Conservation (phyloP, 257 asterid species). For the Ballota nigra region DNA sequence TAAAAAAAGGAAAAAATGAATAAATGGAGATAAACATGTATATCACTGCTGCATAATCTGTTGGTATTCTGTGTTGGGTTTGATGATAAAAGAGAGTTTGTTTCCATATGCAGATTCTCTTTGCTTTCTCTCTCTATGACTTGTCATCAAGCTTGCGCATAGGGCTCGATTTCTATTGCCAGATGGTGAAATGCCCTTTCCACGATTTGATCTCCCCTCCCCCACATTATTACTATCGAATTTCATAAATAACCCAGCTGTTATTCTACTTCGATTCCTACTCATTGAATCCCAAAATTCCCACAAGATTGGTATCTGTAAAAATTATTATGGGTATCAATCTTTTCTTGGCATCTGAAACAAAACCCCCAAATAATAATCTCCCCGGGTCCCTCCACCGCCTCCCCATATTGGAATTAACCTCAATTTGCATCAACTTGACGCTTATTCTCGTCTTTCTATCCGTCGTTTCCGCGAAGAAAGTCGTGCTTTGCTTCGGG, state of each 20-base stretch:
- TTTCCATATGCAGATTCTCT: constrained; percentile 57
- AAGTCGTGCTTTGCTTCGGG: constrained; percentile 57
- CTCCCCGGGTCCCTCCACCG: constrained; percentile 37
- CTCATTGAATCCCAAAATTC: constrained; percentile 33
- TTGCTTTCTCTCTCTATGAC: constrained; percentile 42
- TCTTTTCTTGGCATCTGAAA: constrained; percentile 37
- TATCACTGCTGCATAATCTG: constrained; percentile 28
- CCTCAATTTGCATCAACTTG: constrained; percentile 74
- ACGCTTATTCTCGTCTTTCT: constrained; percentile 63
- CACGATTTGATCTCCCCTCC: constrained; percentile 44
- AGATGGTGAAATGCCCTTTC: constrained; percentile 85
- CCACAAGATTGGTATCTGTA: constrained; percentile 58
- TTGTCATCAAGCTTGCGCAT: constrained; percentile 49
- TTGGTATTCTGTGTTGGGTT: constrained; percentile 32
- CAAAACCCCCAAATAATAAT: constrained; percentile 28
- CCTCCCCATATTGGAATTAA: constrained; percentile 61
- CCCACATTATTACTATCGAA: constrained; percentile 24
- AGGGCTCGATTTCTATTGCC: constrained; percentile 38
- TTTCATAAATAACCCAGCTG: constrained; percentile 21
- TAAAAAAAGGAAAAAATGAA: background rate
- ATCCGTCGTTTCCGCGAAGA: constrained; percentile 61
- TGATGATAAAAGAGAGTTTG: constrained; percentile 50
- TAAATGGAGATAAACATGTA: constrained; percentile 18
- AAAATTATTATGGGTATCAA: constrained; percentile 63
- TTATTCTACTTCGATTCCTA: constrained; percentile 21